A percentile compares a stretch with the other conserved stretches of the same genome.
These are phyloP conservation scores for Penicillium samsonianum DNA, from an alignment of 495 filamentous ascomycete genomes.

Conservation along the genomic window DNA sequence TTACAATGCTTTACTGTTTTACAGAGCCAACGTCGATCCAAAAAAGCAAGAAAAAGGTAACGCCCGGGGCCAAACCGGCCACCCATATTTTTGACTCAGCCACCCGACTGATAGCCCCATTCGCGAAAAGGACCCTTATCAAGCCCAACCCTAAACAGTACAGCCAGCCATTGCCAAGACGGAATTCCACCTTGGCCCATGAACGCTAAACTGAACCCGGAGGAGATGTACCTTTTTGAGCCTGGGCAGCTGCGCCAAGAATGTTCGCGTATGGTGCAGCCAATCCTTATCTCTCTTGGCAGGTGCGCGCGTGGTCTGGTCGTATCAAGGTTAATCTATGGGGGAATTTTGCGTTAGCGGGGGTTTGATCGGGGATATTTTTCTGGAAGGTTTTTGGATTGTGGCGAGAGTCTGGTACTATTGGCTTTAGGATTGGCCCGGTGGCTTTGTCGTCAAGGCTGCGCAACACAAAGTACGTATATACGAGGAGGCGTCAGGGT, in stretches of 20 bases:
- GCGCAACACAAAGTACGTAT: background rate
- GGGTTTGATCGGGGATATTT: background rate
- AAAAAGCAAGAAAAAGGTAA: background rate
- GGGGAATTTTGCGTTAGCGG: background rate
- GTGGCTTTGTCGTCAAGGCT: background rate
- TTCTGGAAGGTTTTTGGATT: background rate
- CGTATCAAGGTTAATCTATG: background rate
- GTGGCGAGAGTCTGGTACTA: background rate
- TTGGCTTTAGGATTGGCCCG: background rate
- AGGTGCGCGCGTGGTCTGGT: background rate
- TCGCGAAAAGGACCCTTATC: background rate
- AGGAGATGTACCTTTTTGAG: background rate
- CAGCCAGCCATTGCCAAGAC: slow-evolving; percentile 3
- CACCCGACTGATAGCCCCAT: background rate
- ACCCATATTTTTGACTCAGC: slow-evolving; percentile 10
- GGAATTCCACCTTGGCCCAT: background rate
- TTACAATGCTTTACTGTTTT: background rate
- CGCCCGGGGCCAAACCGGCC: background rate
- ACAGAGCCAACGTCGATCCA: background rate
- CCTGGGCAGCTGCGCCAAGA: background rate
- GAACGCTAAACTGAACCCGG: slow-evolving; percentile 1
- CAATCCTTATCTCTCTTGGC: slow-evolving; percentile 15
- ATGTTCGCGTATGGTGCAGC: background rate
- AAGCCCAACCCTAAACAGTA: background rate
- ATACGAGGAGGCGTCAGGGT: background rate